These are phyloP conservation scores for Nevesoporus exiguus DNA, from an alignment of 768 basidiomycete species.

Conservation along the genomic window DNA sequence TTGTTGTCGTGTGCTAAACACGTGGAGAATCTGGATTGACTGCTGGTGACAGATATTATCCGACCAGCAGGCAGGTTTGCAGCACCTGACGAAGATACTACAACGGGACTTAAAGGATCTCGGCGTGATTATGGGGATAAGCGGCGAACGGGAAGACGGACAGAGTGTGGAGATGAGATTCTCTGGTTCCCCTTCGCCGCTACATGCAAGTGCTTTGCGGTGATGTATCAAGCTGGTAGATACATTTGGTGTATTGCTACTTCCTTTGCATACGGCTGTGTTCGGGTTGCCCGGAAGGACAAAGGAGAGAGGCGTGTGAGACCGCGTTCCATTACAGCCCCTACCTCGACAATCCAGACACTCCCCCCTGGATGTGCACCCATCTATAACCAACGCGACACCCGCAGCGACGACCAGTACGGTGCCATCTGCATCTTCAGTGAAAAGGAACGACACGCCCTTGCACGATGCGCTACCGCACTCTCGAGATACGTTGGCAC, in stretches of 20 bases:
- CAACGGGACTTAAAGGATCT: constrained; percentile 63
- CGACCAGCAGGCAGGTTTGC: constrained; percentile 77
- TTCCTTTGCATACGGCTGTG: background rate
- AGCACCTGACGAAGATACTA: constrained; percentile 74
- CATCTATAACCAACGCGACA: constrained; percentile 7
- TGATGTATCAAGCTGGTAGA: constrained; percentile 8
- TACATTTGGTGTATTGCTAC: constrained; percentile 5
- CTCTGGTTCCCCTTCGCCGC: constrained; percentile 18
- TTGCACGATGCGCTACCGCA: constrained; percentile 72
- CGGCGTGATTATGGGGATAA: constrained; percentile 55
- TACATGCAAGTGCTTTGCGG: constrained; percentile 27
- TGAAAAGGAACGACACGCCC: background rate
- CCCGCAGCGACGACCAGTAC: constrained; percentile 10
- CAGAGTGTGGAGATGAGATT: constrained; percentile 17
- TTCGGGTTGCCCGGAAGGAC: constrained; percentile 6
- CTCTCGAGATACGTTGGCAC: constrained; percentile 95
- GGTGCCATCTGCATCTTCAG: background rate
- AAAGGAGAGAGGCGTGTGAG: constrained; percentile 22
- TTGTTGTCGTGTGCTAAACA: constrained; percentile 14
- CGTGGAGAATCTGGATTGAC: background rate
- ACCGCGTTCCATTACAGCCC: constrained; percentile 12
- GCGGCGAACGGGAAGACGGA: constrained; percentile 34
- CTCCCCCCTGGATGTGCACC: constrained; percentile 3
- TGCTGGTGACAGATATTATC: constrained; percentile 54
- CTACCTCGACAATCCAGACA: constrained; percentile 8